Conservation (phyloP, 108 stramenopile genomes). For the Fragilaria radians region DNA sequence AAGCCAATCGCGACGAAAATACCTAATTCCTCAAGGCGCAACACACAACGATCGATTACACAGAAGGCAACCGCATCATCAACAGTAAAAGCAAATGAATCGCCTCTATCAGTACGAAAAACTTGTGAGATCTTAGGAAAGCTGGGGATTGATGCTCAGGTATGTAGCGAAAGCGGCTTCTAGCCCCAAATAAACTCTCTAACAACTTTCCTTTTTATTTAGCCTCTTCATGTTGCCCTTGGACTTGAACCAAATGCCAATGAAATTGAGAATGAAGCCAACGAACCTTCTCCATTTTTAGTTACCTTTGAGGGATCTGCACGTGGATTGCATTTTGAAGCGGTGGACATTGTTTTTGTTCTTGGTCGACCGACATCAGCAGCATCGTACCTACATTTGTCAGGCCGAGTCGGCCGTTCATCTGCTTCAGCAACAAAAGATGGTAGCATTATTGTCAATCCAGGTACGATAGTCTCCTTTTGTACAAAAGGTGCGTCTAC, state of each 20-base stretch:
- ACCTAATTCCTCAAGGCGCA: slow-evolving; percentile 22
- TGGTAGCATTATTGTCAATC: slow-evolving; percentile 28
- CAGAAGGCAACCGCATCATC: slow-evolving; percentile 3
- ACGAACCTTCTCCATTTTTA: slow-evolving; percentile 37
- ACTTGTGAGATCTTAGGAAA: slow-evolving; percentile 33
- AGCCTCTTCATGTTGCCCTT: slow-evolving; percentile 45
- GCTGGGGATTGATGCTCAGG: slow-evolving; percentile 37
- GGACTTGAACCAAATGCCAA: slow-evolving; percentile 40
- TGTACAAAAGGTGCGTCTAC: slow-evolving; percentile 41
- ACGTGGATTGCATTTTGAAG: slow-evolving; percentile 70
- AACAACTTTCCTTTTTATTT: neutral
- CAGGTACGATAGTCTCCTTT: slow-evolving; percentile 49
- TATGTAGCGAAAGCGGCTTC: too few relatives aligned
- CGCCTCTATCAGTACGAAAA: slow-evolving; percentile 34
- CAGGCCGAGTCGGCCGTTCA: slow-evolving; percentile 62
- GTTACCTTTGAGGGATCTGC: slow-evolving; percentile 66
- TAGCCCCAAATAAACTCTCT: neutral
- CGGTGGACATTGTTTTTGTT: slow-evolving; percentile 49
- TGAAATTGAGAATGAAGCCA: slow-evolving; percentile 18
- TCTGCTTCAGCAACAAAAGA: slow-evolving; percentile 9
- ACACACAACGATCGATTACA: slow-evolving; percentile 5
- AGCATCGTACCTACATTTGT: slow-evolving; percentile 70
- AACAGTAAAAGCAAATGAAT: slow-evolving; percentile 2
- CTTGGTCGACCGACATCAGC: slow-evolving; percentile 43
- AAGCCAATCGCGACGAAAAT: slow-evolving; percentile 15